Base-by-base conservation (phyloP, 2,329 filamentous ascomycete genomes). In the Exophiala viscosa region DNA sequence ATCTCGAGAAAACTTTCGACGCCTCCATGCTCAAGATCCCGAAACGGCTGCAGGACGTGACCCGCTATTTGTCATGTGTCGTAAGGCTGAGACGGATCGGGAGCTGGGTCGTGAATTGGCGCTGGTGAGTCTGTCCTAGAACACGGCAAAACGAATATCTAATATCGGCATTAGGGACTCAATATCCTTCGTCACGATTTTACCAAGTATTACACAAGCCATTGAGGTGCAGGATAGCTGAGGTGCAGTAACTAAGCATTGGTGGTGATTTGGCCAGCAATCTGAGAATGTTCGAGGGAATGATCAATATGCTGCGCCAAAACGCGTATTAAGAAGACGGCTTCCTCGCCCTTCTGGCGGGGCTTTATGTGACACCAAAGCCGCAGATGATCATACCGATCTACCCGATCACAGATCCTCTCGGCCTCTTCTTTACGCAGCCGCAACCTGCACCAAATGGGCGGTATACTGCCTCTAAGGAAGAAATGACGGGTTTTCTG, bases 1-100 rank as follows among this genome's bases (percentile, higher is more conserved):
- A 31, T 72, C 70, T 4, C 64, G 71, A 20, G 69, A 68, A 34
- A 76, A 76, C 52, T 66, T 73, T 47, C 60, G 61, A 3, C 63
- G 70, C 3, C 49, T 5, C 46, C 72, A 48, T 60, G 63, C 39
- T 28, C 64, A 67, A 49, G 68, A 73, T 53, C 62, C 66, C 0
- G 64, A 70, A 17, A 65, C 52, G 4, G 67, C 67, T 2, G 50
- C 61, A 1, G 65, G 72, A 15, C 65, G 66, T 9, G 67, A 72
- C 36, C 36, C 36, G 15, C 15, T 40, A 17, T 40, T 40, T 17
- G 3, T 14, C n/a, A 17, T 40, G 36, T 40, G 36, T 17, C 36
- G 18, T 10, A 40, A 40, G 36, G 36, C 36, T 17, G 36, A 40
- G n/a, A 40, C 13, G 36, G 36, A 40, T 17, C 15, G 18, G n/a